A percentile compares a stretch with the other conserved stretches of the same genome.
Evolutionary conservation across 2,329 filamentous ascomycete genomes (phyloP).

Genomic region (Pestalotiopsis sp.): DNA sequence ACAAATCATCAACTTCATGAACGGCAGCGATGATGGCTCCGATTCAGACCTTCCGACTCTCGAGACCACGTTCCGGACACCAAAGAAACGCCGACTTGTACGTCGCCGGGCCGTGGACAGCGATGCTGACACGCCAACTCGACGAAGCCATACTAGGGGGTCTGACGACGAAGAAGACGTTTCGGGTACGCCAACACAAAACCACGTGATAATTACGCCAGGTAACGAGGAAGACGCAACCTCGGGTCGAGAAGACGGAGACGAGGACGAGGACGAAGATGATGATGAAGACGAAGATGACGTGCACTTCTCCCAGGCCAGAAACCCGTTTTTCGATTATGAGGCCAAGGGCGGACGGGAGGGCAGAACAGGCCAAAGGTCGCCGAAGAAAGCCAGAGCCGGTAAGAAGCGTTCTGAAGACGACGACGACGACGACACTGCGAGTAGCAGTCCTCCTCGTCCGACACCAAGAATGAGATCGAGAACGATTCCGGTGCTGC

Average conservation of each 20-base stretch:
- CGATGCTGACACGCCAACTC: not conserved
- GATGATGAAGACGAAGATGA: not conserved
- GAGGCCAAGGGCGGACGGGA: not conserved
- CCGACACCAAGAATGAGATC: not conserved
- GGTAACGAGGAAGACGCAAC: not conserved
- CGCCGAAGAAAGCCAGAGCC: not conserved
- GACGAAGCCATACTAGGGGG: not conserved
- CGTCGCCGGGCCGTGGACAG: not conserved
- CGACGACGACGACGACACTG: not conserved
- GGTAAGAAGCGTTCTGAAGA: not conserved
- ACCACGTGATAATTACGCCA: not conserved
- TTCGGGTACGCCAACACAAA: no score
- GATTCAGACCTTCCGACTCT: not conserved
- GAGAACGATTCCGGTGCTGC: not conserved
- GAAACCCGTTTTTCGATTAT: not conserved
- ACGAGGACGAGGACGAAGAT: not conserved
- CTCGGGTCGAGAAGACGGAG: not conserved
- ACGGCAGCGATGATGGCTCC: not conserved
- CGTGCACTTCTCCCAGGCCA: not conserved
- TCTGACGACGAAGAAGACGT: not conserved
- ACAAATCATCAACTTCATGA: not conserved
- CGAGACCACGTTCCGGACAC: not conserved
- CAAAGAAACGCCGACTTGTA: not conserved
- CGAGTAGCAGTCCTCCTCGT: not conserved
- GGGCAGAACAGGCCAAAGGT: not conserved